Percentiles rank a stretch among this genome's conserved stretches.
Conservation (phyloP, 148 eudicot genomes). For the Arbutus unedo region DNA sequence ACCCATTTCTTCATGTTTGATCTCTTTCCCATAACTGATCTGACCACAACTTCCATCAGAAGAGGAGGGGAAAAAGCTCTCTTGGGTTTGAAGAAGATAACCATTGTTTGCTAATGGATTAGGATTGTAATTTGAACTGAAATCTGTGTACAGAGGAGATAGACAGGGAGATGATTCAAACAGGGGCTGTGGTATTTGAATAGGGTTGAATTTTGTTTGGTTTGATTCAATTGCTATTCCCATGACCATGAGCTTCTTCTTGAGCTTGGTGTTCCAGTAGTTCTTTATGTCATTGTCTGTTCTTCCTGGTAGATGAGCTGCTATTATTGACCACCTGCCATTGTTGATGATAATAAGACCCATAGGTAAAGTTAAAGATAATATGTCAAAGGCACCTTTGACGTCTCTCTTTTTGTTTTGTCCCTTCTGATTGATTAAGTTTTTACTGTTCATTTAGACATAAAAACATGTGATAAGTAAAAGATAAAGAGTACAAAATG, state of each 20-base stretch:
- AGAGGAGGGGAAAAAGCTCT: conserved; percentile 26
- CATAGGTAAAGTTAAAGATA: not conserved
- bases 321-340: conserved; percentile 55
- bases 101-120: conserved; percentile 8
- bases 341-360: conserved; percentile 8
- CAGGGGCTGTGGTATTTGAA: conserved; percentile 10
- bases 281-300: conserved; percentile 57
- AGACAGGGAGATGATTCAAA: not conserved
- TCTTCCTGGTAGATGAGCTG: conserved; percentile 49
- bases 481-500: too few relatives aligned
- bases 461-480: not conserved
- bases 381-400: too few relatives aligned
- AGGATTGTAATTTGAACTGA: conserved; percentile 17
- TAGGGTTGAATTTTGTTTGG: conserved; percentile 15
- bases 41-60: conserved; percentile 41
- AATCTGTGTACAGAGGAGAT: conserved; percentile 13
- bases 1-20: conserved; percentile 32
- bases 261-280: conserved; percentile 61
- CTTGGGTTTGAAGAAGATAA: conserved; percentile 23
- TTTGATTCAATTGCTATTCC: conserved; percentile 15
- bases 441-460: not conserved
- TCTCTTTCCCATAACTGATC: conserved; percentile 25
- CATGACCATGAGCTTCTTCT: conserved; percentile 44
- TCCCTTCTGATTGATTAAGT: not conserved
- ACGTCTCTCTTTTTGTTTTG: too few relatives aligned